Evolutionary conservation across 768 basidiomycete genomes (phyloP).

Genomic region (Amanita pseudoporphyria): DNA sequence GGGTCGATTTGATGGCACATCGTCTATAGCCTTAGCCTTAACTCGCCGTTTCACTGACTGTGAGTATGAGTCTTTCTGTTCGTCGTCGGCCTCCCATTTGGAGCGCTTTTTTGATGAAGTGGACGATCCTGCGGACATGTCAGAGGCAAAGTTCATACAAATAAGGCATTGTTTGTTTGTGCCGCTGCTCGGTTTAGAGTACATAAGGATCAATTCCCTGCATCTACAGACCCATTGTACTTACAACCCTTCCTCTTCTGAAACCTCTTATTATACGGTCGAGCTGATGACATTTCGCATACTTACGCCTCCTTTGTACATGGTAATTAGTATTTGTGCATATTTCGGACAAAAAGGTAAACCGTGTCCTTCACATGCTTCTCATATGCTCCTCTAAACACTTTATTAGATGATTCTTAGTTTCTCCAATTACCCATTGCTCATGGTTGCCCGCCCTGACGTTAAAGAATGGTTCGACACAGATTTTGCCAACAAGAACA

Average conservation of each 20-base stretch:
- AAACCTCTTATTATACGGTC: too few relatives aligned
- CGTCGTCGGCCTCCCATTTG: conserved; percentile 56
- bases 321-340: background rate
- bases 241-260: too few relatives aligned
- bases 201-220: too few relatives aligned
- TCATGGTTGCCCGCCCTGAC: conserved; percentile 8
- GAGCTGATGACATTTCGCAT: too few relatives aligned
- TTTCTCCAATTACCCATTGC: conserved; percentile 44
- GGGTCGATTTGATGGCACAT: conserved; percentile 10
- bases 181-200: background rate
- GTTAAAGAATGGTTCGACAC: conserved; percentile 59
- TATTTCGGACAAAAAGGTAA: background rate
- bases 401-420: conserved; percentile 46
- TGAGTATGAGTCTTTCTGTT: conserved; percentile 17
- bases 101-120: conserved; percentile 67
- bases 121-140: conserved; percentile 29
- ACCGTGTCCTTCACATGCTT: background rate
- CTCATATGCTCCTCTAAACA: conserved; percentile 52
- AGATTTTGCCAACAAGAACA: conserved; percentile 52
- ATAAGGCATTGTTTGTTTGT: background rate
- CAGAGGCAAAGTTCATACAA: conserved; percentile 13
- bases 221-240: too few relatives aligned
- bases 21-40: conserved; percentile 31
- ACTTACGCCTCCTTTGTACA: too few relatives aligned
- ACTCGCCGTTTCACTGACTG: conserved; percentile 42